A percentile compares a stretch with the other conserved stretches of the same genome.
Conservation (phyloP, 805 yeast genomes). For the Grigorovia jiainica region DNA sequence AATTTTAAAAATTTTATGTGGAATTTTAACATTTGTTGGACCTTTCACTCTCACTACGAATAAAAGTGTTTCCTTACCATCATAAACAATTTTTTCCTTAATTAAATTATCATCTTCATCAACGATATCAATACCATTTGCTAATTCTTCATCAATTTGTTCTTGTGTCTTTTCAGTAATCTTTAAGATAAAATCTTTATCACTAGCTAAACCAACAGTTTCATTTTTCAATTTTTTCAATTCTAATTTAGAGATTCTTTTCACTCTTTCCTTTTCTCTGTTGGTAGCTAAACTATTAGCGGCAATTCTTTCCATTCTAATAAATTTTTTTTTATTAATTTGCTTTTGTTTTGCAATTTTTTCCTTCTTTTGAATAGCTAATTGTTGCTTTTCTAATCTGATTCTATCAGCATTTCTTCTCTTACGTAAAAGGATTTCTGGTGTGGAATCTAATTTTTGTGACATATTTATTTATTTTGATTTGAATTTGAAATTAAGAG, state of each 20-base stretch:
- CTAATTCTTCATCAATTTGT: constrained; percentile 11
- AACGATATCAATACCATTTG: constrained; percentile 4
- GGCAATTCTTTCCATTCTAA: constrained; percentile 67
- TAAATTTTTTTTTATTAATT: constrained; percentile 43
- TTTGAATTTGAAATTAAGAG: too few relatives aligned
- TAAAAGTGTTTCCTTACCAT: constrained; percentile 41
- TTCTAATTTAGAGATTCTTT: constrained; percentile 50
- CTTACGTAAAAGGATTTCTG: constrained; percentile 68
- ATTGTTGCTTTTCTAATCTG: constrained; percentile 64
- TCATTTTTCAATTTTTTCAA: constrained; percentile 24
- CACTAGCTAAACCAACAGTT: constrained; percentile 21
- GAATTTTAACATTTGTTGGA: constrained; percentile 55
- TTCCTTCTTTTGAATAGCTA: constrained; percentile 42
- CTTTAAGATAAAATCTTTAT: constrained; percentile 28
- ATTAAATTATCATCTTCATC: constrained; percentile 24
- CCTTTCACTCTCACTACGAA: constrained; percentile 63
- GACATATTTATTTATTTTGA: neutral
- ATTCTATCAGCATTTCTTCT: constrained; percentile 70
- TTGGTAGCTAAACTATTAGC: constrained; percentile 54
- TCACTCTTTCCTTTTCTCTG: constrained; percentile 60
- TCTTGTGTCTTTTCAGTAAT: constrained; percentile 17
- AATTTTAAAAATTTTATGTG: constrained; percentile 51
- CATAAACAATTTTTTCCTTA: constrained; percentile 28
- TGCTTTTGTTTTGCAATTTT: constrained; percentile 35
- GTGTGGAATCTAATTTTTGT: constrained; percentile 41